Evolutionary conservation across 2,329 filamentous ascomycete species (phyloP), one percentile per base, ranked within the genome.

Genomic region (Epichloe gansuensis): DNA sequence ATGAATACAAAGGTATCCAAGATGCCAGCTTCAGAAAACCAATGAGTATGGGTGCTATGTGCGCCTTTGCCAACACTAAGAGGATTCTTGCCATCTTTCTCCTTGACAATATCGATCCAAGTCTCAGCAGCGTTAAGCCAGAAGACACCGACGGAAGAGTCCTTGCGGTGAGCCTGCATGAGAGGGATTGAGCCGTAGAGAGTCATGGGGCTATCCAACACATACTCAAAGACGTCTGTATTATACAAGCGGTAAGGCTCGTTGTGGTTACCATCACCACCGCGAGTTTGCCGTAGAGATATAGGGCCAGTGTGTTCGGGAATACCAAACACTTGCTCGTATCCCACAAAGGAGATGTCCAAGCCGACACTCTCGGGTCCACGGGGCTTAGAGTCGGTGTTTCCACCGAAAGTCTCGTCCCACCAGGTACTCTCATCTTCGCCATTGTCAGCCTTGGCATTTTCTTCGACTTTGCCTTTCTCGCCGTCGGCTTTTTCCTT

Each of bases 111-210:
- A 67, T 98, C 93, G 51, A 98, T 79, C 93, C 93, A 98, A 0
- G 91, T 97, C 73, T 98, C 93, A 3, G 93, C 93, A 49, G 83
- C 89, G 65, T 96, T 98, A 52, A 98, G 78, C 93, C 93, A 98
- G 70, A 98, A 95, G 13, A 98, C 85, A 57, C 90, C 93, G 34
- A 97, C 91, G 1, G 89, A 93, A 0, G 91, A 97, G 63, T 85
- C 86, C 67, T 91, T 94, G 62, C 86, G 86, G 65, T 98, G 91
- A 17, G 93, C 93, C 69, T 97, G 93, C 89, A 98, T 95, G 65
- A 97, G 88, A 2, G 93, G 93, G 60, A 98, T 97, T 7, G 90
- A 76, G n/a, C 93, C 93, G 63, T 98, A 98, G 2, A 98, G 77
- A 0, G 93, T 97, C 93, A 98, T 98, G 0, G 93, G 91, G 68